Evolutionary conservation across 2,329 filamentous ascomycete genomes (phyloP), one percentile per base, ranked within the genome.

Genomic region (Coniochaeta sp.): DNA sequence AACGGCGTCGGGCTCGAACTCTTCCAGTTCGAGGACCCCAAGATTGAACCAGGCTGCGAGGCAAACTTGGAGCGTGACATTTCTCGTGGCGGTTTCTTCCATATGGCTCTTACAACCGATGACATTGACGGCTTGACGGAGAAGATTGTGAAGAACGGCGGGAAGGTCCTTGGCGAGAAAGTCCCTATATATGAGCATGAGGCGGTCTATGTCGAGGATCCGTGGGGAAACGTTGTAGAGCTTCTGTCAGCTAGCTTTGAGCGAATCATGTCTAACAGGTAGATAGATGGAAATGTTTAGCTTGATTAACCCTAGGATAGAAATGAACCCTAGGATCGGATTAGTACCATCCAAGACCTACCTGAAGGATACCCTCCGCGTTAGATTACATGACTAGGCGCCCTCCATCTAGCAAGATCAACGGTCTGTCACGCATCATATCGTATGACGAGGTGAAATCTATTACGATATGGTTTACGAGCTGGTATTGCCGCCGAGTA

Each of bases 1-100:
- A 67, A 66, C 51, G 60, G 59, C 33, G 60, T 67, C 20, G 65
- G 65, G 12, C 61, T 66, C 50, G 65, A 67, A 54, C 40, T 68
- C 7, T 68, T 68, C 51, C 56, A 67, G 49, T 67, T 67, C 54
- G 52, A 64, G 22, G 60, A 64, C 12, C 54, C 65, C 55, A 20
- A 51, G 31, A 49, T 51, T 48, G 18, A 50, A 40, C 14, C 46
- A 47, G 51, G 48, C 46, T 27, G 49, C 32, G 51, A 53, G 51
- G 9, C 61, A 49, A 56, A 60, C 22, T 47, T 47, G 13, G 50
- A 18, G 2, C 20, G 28, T 6, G 48, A 55, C 26, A 66, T 63
- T 52, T 57, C 56, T 14, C 56, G 58, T 18, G 56, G 56, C n/a
- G 66, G 66, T 4, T 64, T 68, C 52, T 68, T 67, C 52, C 66